Percentiles rank a stretch among this genome's conserved stretches.
phyloP scores from a whole-genome alignment of 352 stramenopile species.

The Chrysophaeum taylorii region DNA sequence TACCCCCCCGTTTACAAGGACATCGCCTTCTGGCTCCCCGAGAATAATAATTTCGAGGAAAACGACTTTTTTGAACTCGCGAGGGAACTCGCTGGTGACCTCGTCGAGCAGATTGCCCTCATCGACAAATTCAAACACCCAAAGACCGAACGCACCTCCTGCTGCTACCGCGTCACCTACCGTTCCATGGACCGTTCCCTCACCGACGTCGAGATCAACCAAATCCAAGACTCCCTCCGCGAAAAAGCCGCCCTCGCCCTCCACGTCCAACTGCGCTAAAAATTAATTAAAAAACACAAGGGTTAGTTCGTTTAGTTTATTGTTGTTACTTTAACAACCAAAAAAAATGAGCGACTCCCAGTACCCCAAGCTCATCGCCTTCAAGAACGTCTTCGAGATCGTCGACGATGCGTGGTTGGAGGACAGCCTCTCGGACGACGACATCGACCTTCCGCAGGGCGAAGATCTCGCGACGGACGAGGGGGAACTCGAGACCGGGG shows the following conservation, averaged over 20 bases:
- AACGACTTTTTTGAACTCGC: slow-evolving; percentile 97
- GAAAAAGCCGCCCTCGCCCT: slow-evolving; percentile 59
- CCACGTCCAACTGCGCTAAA: slow-evolving; percentile 76
- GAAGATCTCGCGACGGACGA: not conserved
- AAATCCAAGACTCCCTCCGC: slow-evolving; percentile 77
- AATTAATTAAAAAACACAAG: slow-evolving; percentile 15
- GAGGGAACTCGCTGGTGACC: slow-evolving; percentile 83
- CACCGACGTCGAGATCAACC: slow-evolving; percentile 97
- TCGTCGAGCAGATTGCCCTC: slow-evolving; percentile 82
- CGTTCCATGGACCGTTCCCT: slow-evolving; percentile 95
- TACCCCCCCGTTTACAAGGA: slow-evolving; percentile 97
- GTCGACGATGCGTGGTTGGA: slow-evolving; percentile 9
- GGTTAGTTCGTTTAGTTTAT: too few species aligned
- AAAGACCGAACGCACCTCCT: slow-evolving; percentile 83
- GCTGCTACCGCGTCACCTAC: slow-evolving; percentile 97
- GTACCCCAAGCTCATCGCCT: not conserved
- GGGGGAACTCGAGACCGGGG: slow-evolving; percentile 5
- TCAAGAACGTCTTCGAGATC: not conserved
- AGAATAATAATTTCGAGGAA: slow-evolving; percentile 61
- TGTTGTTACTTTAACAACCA: too few species aligned
- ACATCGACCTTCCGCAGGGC: not conserved
- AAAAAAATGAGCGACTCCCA: not conserved
- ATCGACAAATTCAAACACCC: slow-evolving; percentile 95
- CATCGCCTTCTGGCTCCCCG: slow-evolving; percentile 90
- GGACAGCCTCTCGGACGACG: not conserved